A percentile compares a stretch with the other conserved stretches of the same genome.
These are phyloP conservation scores for Purpureocillium takamizusanense DNA, from an alignment of 2,329 filamentous ascomycete species.

Conservation along the genomic window DNA sequence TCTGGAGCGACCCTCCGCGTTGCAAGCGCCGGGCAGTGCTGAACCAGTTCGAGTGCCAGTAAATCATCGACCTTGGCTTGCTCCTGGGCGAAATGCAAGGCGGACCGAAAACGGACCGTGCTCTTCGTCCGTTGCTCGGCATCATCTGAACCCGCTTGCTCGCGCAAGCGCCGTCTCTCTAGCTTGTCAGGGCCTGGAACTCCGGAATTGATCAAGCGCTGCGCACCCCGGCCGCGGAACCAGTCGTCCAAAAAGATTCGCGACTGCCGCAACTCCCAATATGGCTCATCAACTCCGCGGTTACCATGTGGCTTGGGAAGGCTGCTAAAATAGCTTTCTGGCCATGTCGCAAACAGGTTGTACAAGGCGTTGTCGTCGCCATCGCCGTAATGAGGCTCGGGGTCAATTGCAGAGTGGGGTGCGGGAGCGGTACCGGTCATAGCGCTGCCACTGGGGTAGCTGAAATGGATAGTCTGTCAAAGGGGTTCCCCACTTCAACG, in stretches of 20 bases:
- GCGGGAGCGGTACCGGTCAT: background rate
- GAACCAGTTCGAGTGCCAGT: too few species aligned
- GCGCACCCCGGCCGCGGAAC: background rate
- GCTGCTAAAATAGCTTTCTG: background rate
- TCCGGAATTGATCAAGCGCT: background rate
- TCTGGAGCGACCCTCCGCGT: too few species aligned
- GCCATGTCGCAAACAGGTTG: conserved; percentile 2
- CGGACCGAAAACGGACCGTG: background rate
- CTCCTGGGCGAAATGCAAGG: background rate
- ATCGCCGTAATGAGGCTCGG: background rate
- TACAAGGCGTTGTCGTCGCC: conserved; percentile 1
- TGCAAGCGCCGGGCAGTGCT: too few species aligned
- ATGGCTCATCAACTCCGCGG: conserved; percentile 1
- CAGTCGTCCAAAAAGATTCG: conserved; percentile 1
- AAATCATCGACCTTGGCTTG: too few species aligned
- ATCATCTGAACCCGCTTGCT: background rate
- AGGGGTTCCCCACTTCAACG: too few species aligned
- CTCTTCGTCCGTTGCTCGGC: background rate
- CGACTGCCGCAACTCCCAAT: conserved; percentile 1
- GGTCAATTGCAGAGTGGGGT: background rate
- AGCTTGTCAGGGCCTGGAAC: background rate
- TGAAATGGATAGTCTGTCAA: background rate
- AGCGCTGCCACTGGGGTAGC: background rate
- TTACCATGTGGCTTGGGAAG: background rate
- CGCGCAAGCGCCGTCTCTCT: background rate